Conservation (phyloP, 2,329 filamentous ascomycete genomes). For the Penicillium sp. region DNA sequence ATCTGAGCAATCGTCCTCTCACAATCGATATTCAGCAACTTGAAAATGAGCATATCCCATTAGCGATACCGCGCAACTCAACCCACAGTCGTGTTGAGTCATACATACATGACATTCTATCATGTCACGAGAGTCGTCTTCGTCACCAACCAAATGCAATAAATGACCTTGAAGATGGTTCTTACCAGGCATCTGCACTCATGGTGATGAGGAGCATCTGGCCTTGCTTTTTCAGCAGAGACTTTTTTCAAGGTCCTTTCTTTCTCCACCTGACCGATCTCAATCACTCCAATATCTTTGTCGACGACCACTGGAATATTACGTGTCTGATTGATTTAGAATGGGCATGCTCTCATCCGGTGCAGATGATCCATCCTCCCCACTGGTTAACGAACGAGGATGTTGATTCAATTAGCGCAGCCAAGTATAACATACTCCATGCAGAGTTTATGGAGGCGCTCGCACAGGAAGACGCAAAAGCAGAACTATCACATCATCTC, state of each 20-base stretch:
- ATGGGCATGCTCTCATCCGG: constrained; percentile 26
- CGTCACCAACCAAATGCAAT: constrained; percentile 26
- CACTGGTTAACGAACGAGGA: constrained; percentile 26
- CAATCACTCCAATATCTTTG: constrained; percentile 36
- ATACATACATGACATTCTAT: constrained; percentile 4
- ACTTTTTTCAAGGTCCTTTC: constrained; percentile 37
- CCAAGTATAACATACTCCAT: not conserved
- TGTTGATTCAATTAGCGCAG: constrained; percentile 6
- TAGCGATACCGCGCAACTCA: constrained; percentile 3
- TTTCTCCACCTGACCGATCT: constrained; percentile 41
- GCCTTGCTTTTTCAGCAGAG: constrained; percentile 27
- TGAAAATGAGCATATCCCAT: constrained; percentile 1
- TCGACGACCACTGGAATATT: constrained; percentile 29
- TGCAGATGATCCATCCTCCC: constrained; percentile 27
- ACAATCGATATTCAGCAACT: constrained; percentile 13
- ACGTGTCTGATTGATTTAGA: constrained; percentile 27
- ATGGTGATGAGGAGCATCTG: constrained; percentile 29
- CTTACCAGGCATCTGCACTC: constrained; percentile 21
- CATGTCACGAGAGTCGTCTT: constrained; percentile 7
- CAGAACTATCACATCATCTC: not conserved
- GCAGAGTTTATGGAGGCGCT: not conserved
- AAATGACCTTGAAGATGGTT: constrained; percentile 5
- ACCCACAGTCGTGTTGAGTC: constrained; percentile 8
- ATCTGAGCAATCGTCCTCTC: constrained; percentile 9
- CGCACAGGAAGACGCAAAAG: not conserved